Conservation (phyloP, 768 basidiomycete genomes). For the Rhodotorula graminis region DNA sequence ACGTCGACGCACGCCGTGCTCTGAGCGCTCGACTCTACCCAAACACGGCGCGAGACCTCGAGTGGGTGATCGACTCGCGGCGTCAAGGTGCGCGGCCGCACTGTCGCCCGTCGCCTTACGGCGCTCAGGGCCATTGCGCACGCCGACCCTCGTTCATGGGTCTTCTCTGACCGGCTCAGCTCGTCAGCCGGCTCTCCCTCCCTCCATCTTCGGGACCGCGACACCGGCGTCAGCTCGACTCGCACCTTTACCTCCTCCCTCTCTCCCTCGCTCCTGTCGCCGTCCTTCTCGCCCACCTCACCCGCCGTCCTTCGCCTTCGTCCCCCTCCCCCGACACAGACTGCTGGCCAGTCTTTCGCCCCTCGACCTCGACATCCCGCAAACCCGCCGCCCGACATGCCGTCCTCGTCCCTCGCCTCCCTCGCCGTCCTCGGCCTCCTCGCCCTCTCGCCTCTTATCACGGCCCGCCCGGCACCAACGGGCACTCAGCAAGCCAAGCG, state of each 20-base stretch:
- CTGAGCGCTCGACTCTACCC: neutral
- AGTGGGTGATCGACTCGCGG: neutral
- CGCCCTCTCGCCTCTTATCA: slow-evolving; percentile 21
- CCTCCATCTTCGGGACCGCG: neutral
- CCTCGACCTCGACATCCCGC: neutral
- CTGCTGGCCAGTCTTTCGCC: neutral
- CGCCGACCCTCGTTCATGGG: too few species aligned
- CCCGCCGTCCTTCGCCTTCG: neutral
- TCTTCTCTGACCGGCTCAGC: too few species aligned
- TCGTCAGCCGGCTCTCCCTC: neutral
- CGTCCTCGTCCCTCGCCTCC: slow-evolving; percentile 8
- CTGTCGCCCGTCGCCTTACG: too few species aligned
- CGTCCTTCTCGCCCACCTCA: neutral
- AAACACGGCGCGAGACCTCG: neutral
- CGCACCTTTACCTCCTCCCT: neutral
- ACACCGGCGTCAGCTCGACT: neutral
- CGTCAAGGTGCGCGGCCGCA: too few species aligned
- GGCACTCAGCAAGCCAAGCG: neutral
- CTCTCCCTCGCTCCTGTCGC: neutral
- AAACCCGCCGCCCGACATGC: slow-evolving; percentile 1
- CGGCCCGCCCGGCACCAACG: slow-evolving; percentile 11
- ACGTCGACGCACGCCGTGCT: neutral
- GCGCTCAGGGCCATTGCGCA: neutral
- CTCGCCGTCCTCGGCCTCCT: slow-evolving; percentile 20
- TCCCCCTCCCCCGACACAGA: neutral